A percentile compares a stretch with the other conserved stretches of the same genome.
Evolutionary conservation across 768 basidiomycete species (phyloP).

Genomic region (Xerocomellus dryophilus): DNA sequence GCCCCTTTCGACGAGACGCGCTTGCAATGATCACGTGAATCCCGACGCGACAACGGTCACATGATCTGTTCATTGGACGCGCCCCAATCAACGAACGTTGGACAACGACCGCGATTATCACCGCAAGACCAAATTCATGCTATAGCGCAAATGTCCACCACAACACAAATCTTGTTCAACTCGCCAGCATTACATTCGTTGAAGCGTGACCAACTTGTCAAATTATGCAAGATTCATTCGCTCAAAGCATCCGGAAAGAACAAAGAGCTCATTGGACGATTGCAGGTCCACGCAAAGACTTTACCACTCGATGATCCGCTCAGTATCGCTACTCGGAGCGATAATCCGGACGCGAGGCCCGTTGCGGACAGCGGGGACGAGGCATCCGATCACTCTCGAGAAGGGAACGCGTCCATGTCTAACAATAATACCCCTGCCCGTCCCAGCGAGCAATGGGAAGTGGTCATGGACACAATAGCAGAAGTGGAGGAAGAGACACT

Average conservation of each 20-base stretch:
- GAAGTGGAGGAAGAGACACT: constrained; percentile 55
- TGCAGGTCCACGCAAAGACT: constrained; percentile 65
- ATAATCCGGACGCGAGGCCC: constrained; percentile 33
- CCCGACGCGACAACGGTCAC: constrained; percentile 13
- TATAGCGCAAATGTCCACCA: constrained; percentile 51
- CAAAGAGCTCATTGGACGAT: constrained; percentile 62
- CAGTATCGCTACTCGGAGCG: constrained; percentile 54
- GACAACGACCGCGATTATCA: constrained; percentile 1
- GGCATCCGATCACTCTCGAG: constrained; percentile 23
- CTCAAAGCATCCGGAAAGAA: constrained; percentile 83
- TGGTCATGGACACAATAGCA: constrained; percentile 80
- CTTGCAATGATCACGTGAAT: constrained; percentile 14
- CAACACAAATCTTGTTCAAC: constrained; percentile 79
- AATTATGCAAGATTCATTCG: constrained; percentile 79
- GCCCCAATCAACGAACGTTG: constrained; percentile 17
- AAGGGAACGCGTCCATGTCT: constrained; percentile 5
- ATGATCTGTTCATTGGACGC: constrained; percentile 10
- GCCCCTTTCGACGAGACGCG: constrained; percentile 5
- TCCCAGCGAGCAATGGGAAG: constrained; percentile 80
- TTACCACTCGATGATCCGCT: constrained; percentile 56
- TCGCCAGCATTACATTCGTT: constrained; percentile 81
- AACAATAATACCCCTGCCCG: constrained; percentile 38
- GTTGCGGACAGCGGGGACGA: constrained; percentile 34
- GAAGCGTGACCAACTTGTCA: constrained; percentile 80
- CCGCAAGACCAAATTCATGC: constrained; percentile 6